A percentile compares a stretch with the other conserved stretches of the same genome.
phyloP scores from a whole-genome alignment of 768 basidiomycete genomes.

The Russula sp. region DNA sequence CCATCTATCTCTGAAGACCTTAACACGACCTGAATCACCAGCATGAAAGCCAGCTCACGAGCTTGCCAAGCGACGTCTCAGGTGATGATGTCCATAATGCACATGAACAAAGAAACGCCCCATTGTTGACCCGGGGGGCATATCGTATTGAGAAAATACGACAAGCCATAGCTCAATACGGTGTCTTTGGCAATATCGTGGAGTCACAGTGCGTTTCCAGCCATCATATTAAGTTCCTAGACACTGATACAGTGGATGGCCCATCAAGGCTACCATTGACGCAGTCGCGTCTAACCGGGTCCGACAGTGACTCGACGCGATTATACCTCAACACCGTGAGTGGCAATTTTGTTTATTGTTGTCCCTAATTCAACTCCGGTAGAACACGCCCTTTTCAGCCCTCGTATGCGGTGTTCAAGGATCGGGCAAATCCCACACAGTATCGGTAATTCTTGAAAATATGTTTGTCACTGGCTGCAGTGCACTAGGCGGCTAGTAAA shows the following conservation, averaged over 20 bases:
- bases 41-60: constrained; percentile 18
- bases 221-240: not conserved
- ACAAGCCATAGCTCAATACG: constrained; percentile 52
- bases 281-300: not conserved
- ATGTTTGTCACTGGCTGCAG: constrained; percentile 58
- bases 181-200: constrained; percentile 49
- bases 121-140: constrained; percentile 35
- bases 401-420: constrained; percentile 78
- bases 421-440: constrained; percentile 71
- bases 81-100: constrained; percentile 13
- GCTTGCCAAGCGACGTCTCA: constrained; percentile 1
- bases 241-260: constrained; percentile 1
- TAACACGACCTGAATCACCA: not conserved
- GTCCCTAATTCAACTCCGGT: not conserved
- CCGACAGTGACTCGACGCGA: constrained; percentile 35
- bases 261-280: constrained; percentile 4
- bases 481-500: constrained; percentile 48
- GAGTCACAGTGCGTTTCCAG: constrained; percentile 14
- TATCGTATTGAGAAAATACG: constrained; percentile 28
- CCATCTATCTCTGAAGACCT: not conserved
- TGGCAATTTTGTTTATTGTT: not conserved
- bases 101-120: constrained; percentile 35
- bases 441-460: constrained; percentile 64
- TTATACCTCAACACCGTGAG: constrained; percentile 68
- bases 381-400: constrained; percentile 75